Evolutionary conservation across 169 alveolate species (phyloP).

Genomic region (Amoebophrya sp.): DNA sequence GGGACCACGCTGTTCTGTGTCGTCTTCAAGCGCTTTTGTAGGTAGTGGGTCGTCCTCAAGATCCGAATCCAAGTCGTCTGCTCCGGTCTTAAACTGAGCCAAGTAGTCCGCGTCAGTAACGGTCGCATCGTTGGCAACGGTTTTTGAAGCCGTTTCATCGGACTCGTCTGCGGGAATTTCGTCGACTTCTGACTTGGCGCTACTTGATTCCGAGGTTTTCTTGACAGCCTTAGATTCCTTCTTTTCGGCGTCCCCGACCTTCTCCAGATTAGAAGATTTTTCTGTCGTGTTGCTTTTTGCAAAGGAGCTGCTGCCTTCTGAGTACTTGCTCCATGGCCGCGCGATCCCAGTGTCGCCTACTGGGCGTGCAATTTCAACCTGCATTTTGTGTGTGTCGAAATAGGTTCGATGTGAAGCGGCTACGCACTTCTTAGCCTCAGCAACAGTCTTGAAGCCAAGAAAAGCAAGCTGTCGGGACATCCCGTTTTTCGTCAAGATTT

Average conservation of each 20-base stretch:
- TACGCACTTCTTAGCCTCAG: not conserved
- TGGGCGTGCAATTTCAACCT: conserved; percentile 59
- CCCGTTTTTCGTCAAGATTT: not conserved
- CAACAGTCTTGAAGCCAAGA: not conserved
- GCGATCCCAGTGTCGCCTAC: conserved; percentile 60
- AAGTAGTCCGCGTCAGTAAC: not conserved
- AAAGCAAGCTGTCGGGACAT: not conserved
- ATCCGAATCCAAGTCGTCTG: not conserved
- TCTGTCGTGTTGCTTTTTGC: not conserved
- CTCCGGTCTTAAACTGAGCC: not conserved
- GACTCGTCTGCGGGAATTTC: not conserved
- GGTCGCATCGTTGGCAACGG: not conserved
- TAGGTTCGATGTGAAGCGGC: conserved; percentile 48
- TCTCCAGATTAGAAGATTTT: conserved; percentile 22
- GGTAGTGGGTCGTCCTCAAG: not conserved
- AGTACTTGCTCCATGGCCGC: conserved; percentile 59
- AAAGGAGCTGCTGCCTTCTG: conserved; percentile 54
- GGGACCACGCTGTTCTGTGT: too few relatives aligned
- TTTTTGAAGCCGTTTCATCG: not conserved
- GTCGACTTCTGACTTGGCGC: not conserved
- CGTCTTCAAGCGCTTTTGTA: too few relatives aligned
- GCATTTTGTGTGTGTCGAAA: conserved; percentile 57
- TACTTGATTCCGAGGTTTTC: too few relatives aligned
- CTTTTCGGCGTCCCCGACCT: conserved; percentile 10
- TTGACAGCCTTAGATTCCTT: not conserved